These are phyloP conservation scores for Diaporthe australafricana DNA, from an alignment of 2,329 filamentous ascomycete genomes.

Conservation along the genomic window DNA sequence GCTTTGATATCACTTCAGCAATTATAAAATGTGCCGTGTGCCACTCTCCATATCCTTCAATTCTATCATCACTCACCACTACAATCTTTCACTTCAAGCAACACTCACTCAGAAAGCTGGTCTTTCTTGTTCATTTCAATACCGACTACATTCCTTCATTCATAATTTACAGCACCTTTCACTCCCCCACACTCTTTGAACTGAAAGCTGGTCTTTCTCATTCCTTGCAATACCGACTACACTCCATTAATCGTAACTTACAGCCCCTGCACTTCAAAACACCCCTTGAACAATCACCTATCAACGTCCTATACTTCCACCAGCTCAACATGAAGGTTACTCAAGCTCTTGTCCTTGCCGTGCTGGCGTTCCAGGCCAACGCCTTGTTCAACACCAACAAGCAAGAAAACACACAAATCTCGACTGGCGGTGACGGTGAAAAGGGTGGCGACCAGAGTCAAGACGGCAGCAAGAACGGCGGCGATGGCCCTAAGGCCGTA, in stretches of 20 bases:
- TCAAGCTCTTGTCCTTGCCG: neutral
- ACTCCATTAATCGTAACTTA: neutral
- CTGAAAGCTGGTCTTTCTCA: neutral
- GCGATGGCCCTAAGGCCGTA: neutral
- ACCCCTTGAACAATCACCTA: neutral
- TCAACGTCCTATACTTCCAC: neutral
- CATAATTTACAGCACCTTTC: neutral
- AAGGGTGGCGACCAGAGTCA: neutral
- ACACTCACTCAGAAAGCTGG: neutral
- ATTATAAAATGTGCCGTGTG: neutral
- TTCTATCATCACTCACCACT: neutral
- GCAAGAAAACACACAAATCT: neutral
- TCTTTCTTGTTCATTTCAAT: neutral
- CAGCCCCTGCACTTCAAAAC: neutral
- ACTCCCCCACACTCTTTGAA: neutral
- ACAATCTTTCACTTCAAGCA: neutral
- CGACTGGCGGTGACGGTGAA: neutral
- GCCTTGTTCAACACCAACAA: neutral
- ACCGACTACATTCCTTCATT: neutral
- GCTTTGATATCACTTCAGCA: too few species aligned
- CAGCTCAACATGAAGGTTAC: conserved; percentile 11
- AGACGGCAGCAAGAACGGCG: too few species aligned
- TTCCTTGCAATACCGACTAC: too few species aligned
- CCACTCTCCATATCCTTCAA: neutral
- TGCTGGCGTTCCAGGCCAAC: conserved; percentile 25